Base-by-base conservation (phyloP, 108 stramenopile genomes). In the Discostella stelligeroides region DNA sequence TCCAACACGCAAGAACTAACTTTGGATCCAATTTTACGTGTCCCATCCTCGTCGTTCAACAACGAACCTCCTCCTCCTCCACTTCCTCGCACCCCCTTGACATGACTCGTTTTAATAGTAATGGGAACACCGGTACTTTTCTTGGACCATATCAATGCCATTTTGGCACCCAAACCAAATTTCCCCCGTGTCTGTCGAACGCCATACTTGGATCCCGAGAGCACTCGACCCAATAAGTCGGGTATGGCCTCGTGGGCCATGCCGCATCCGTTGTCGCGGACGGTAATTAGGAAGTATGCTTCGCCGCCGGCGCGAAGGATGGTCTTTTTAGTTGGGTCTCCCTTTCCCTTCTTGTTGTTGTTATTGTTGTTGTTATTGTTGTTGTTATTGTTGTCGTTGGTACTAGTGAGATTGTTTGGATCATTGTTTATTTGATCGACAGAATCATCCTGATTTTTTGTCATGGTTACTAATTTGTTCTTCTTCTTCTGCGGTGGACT, bases 121-220 rank as follows among this genome's bases (percentile, higher is more conserved):
- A 98, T 95, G 4, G 98, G 98, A 42, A 96, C 78, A 0, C 95
- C 96, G 8, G 95, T 97, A 63, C 84, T 87, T 62, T 98, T 97
- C 73, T 97, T 95, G 66, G 82, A 81, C 98, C 98, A 98, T 54
- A 98, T 98, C 65, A 98, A 70, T 4, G 98, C 98, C 98, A 98
- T 97, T 74, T 98, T 98, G 46, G 98, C 95, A 7, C 97, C 97
- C 50, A 98, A 74, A 27, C 98, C 98, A 76, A 97, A 98, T 70
- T 98, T 98, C 24, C 98, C 98, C 45, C 98, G 66, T 0, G 98
- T 96, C 79, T 98, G 97, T 14, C 96, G 81, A 23, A 98, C 96
- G 17, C 95, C 97, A 63, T 98, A 98, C 76, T 98, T 98, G 71
- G 82, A 87, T 20, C 97, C 96, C 30, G 93, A 88, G 24, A 98